Percentiles rank a stretch among this genome's conserved stretches.
These are phyloP conservation scores for Herpetospermum pedunculosum DNA, from an alignment of 306 rosid genomes.

Conservation along the genomic window DNA sequence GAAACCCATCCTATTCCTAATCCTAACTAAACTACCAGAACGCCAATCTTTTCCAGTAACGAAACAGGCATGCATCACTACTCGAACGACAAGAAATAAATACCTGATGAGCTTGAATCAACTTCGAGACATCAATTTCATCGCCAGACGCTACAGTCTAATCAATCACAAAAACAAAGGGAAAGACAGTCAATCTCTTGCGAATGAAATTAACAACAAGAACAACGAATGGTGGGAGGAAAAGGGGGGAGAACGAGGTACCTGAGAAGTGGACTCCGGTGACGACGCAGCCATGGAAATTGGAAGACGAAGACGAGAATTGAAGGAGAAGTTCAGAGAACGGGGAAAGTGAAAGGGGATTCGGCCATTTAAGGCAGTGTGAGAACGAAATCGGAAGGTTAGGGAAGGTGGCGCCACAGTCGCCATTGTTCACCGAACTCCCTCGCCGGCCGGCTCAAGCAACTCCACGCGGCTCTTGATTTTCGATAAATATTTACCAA, in stretches of 20 bases:
- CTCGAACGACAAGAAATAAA: neutral
- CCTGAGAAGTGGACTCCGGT: slow-evolving; percentile 52
- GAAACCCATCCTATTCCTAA: no score
- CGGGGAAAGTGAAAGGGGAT: slow-evolving; percentile 23
- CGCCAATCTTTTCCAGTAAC: neutral
- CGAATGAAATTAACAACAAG: neutral
- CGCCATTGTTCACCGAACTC: slow-evolving; percentile 8
- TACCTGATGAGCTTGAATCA: slow-evolving; percentile 85
- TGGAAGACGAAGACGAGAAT: slow-evolving; percentile 29
- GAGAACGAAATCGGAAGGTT: slow-evolving; percentile 7
- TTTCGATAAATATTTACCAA: neutral
- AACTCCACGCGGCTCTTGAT: neutral
- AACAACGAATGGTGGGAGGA: neutral
- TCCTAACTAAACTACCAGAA: neutral
- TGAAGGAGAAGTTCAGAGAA: slow-evolving; percentile 12
- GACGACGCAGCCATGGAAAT: slow-evolving; percentile 69
- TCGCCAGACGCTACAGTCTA: slow-evolving; percentile 42
- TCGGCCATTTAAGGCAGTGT: slow-evolving; percentile 22
- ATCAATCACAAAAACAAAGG: neutral
- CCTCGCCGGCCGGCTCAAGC: neutral
- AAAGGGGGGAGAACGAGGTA: slow-evolving; percentile 3
- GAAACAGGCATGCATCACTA: neutral
- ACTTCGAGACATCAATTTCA: slow-evolving; percentile 38
- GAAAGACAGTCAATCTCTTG: neutral
- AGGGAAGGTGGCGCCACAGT: neutral